These are phyloP conservation scores for Yamadazyma nakazawae DNA, from an alignment of 805 yeast genomes.

Conservation along the genomic window DNA sequence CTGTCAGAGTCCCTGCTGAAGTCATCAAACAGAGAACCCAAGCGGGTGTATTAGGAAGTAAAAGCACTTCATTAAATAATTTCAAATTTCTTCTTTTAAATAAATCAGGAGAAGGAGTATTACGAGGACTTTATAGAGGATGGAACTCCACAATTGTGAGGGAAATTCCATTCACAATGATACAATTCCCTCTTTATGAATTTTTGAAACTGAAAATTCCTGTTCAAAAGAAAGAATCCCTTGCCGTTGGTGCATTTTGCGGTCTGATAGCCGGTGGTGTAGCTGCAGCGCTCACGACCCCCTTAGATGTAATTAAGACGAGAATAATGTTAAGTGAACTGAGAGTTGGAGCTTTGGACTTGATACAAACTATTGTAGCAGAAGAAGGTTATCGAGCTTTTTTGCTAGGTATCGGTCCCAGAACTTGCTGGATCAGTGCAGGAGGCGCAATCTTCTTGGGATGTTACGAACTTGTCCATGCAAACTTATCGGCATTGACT, in stretches of 20 bases:
- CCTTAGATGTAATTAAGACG: constrained; percentile 75
- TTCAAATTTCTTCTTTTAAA: constrained; percentile 60
- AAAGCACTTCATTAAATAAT: constrained; percentile 64
- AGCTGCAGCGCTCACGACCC: constrained; percentile 80
- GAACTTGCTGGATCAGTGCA: constrained; percentile 96
- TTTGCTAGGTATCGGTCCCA: constrained; percentile 84
- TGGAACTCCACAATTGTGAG: constrained; percentile 90
- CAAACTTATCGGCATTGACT: constrained; percentile 21
- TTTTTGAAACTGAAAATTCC: constrained; percentile 60
- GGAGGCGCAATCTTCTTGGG: constrained; percentile 98
- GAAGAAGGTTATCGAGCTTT: constrained; percentile 79
- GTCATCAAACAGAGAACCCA: constrained; percentile 95
- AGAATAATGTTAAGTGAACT: constrained; percentile 74
- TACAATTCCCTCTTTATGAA: constrained; percentile 94
- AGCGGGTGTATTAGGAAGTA: constrained; percentile 34
- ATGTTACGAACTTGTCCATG: constrained; percentile 72
- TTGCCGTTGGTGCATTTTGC: constrained; percentile 78
- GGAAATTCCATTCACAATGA: constrained; percentile 94
- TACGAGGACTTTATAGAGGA: constrained; percentile 84
- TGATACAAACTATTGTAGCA: constrained; percentile 51
- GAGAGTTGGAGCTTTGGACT: constrained; percentile 41
- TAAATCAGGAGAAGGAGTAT: constrained; percentile 71
- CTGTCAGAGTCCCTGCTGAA: constrained; percentile 95
- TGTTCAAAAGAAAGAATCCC: constrained; percentile 38
- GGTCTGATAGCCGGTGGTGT: constrained; percentile 81